Conservation (phyloP, 768 basidiomycete species). For the Exsudoporus frostii region DNA sequence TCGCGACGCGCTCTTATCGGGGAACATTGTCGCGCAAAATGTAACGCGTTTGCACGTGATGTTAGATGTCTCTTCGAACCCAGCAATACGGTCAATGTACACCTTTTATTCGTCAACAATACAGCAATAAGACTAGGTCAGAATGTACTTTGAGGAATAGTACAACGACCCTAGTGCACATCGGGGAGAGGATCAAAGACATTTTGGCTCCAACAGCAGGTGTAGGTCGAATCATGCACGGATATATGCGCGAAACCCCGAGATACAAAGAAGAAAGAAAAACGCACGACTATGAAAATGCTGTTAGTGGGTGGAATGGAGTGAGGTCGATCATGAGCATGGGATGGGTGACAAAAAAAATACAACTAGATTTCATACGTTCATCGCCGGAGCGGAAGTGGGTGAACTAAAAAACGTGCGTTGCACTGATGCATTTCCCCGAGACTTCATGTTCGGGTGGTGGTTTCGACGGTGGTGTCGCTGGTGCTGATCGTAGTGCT, state of each 20-base stretch:
- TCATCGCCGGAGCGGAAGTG: conserved; percentile 26
- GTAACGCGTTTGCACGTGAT: too few relatives aligned
- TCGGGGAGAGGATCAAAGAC: neutral
- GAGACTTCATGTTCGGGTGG: conserved; percentile 62
- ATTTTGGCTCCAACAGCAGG: conserved; percentile 7
- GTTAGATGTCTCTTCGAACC: too few relatives aligned
- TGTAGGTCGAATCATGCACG: conserved; percentile 13
- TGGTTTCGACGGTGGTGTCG: conserved; percentile 54
- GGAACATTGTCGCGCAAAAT: too few relatives aligned
- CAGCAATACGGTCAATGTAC: conserved; percentile 6
- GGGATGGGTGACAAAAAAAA: conserved; percentile 16
- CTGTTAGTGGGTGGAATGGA: conserved; percentile 9
- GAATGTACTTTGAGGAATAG: neutral
- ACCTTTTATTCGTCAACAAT: conserved; percentile 13
- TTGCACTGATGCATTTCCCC: conserved; percentile 55
- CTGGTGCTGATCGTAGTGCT: conserved; percentile 42
- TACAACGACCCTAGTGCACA: conserved; percentile 7
- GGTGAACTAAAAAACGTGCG: conserved; percentile 40
- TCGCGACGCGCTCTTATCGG: conserved; percentile 1
- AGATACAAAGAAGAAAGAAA: conserved; percentile 15
- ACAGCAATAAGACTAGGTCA: conserved; percentile 13
- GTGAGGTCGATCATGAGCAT: conserved; percentile 1
- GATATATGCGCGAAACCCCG: conserved; percentile 25
- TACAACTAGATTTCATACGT: conserved; percentile 28
- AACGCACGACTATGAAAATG: conserved; percentile 6